Evolutionary conservation across 345 rosid species (phyloP), one percentile per base, ranked within the genome.

Genomic region (Syzygium grande): DNA sequence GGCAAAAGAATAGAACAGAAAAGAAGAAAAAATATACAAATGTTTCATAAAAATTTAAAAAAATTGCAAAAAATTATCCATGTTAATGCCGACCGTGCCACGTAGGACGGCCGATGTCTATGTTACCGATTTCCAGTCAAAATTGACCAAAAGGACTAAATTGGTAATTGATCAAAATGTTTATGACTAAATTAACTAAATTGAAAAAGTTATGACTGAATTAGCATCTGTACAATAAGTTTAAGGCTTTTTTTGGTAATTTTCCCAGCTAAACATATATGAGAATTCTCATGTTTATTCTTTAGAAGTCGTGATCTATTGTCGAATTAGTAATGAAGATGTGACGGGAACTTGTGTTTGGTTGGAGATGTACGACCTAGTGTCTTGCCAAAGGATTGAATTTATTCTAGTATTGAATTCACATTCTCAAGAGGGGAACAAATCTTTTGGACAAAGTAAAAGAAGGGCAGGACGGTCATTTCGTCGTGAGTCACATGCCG

Each of bases 51-150:
- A 56, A 23, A 3, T 58, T 29, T 0, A 3, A 65, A 65, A 29
- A 29, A 29, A 29, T 65, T 29, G 2, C 9, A 29, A 29, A 65
- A 29, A 0, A 1, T 1, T 65, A 9, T 65, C 11, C 41, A 29
- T 16, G 41, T 30, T 15, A 65, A 21, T 2, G 6, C 25, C 4
- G 29, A 23, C 3, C 3, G 14, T 43, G 0, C 14, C 25, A 2
- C 25, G 25, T 23, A 23, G 0, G 14, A 29, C 4, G 29, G 29
- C 34, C 1, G 2, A 21, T 7, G 0, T 63, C 41, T 41, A 29
- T 21, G 1, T 65, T 34, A 65, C 0, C 0, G 0, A 65, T 15
- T 65, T 29, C 3, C 22, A 4, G 1, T 8, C 25, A 58, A 58
- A 58, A 23, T 23, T 58, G 29, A 6, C 19, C 0, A 0, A 4